Base-by-base conservation (phyloP, 192 early-diverging fungal genomes). In the Coemansia sp. region DNA sequence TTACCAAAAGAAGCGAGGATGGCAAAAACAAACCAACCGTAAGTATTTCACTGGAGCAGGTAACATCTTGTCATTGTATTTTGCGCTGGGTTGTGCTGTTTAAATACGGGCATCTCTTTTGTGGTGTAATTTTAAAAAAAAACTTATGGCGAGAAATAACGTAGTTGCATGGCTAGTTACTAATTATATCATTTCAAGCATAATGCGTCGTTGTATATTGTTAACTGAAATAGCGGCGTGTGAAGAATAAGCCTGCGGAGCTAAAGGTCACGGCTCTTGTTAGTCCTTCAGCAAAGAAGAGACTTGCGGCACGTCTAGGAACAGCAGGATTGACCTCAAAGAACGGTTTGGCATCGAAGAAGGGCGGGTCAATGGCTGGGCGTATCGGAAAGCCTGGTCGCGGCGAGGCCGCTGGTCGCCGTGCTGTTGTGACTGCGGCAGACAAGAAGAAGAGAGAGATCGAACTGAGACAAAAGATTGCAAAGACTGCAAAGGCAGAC, bases 141-240 rank as follows among this genome's bases (percentile, higher is more conserved):
- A 37, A 10, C 7, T 37, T 37, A 1, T 37, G 34, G 34, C 34
- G 7, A 37, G 2, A 9, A 37, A 37, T 8, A 37, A 10, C 3
- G 11, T 1, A 10, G 2, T 37, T 37, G 34, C 7, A 37, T 6
- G 9, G 1, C 7, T 37, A 10, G 3, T 37, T 37, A 44, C n/a
- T 44, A 34, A 5, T 30, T 22, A 3, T 11, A 7, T 24, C 24
- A 8, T 49, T 30, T 37, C 49, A 18, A 21, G 22, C 11, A 49
- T 42, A 2, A 17, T 22, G 19, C 49, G 9, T 42, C 11, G 10
- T 42, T 7, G 10, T 44, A 30, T 40, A 19, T 45, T 56, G 19
- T 27, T 17, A 58, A 25, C 49, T 49, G 4, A 17, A n/a, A 17
- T 69, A 78, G 69, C 57, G 75, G 48, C 69, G 66, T 23, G 47